Base-by-base conservation (phyloP, 257 asterid genomes). In the Nicotiana tomentosiformis region DNA sequence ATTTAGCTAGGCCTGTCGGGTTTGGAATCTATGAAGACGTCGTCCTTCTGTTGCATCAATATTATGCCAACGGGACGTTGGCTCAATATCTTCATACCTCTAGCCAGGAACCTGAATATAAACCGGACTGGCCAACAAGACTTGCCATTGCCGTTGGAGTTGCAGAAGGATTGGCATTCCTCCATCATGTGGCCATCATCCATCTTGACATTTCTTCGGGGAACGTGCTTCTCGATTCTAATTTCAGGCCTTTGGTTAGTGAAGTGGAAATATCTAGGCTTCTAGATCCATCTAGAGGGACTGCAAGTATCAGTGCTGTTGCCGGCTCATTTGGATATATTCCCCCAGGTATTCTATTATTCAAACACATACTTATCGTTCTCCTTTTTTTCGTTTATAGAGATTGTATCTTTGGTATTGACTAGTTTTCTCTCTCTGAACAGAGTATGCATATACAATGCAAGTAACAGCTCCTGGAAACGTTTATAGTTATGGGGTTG, bases 241-340 rank as follows among this genome's bases (percentile, higher is more conserved):
- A 89, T 78, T 92, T 87, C 80, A 90, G 84, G 83, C 96, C 99
- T 29, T 84, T 94, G 88, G 91, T 94, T 10, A 92, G 97, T n/a
- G 98, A 96, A 89, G 93, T 94, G 55, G 98, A 94, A 82, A 94
- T 96, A 68, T 94, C 99, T 29, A 93, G 91, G 93, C 97, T 96
- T 81, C 93, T 96, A 15, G 99, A 96, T 81, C 98, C 98, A 6
- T 94, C 95, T 29, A 85, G 98, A 86, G 99, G 99, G 61, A 92
- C 98, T 0, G 99, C 97, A 16, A 96, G 99, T 66, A 94, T 96
- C 87, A 96, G 98, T 53, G 98, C 99, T 11, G 98, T 96, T 81
- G 99, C 99, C 30, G 99, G 99, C 61, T 96, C 98, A 16, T 96
- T 96, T 68, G 99, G 99, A 81, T 96, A 96, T 83, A 96, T 96